Base-by-base conservation (phyloP, 2,329 filamentous ascomycete species). In the Fusarium transvaalense region DNA sequence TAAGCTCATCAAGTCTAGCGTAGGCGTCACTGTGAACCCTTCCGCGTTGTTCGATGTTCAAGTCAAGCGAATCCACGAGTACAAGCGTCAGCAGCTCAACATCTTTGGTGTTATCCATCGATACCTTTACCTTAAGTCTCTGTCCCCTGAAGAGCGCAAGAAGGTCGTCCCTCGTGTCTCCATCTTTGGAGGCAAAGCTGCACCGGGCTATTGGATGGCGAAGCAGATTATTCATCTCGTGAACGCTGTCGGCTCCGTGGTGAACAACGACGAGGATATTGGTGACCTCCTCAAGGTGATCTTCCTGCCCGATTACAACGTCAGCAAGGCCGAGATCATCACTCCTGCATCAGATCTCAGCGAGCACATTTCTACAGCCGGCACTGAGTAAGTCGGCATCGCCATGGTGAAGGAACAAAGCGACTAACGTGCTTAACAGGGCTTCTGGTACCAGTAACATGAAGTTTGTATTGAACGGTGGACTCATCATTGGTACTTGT, bases 161-260 rank as follows among this genome's bases (percentile, higher is more conserved):
- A 96, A 96, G 82, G 86, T 92, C 64, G 88, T 91, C 43, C 93
- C 94, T 17, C 91, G 95, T 52, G 96, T 98, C 12, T 96, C 92
- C 59, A 97, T 99, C 79, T 98, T 99, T 78, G 96, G 96, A 77
- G 96, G 96, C 74, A 99, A 99, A 83, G 96, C 96, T 27, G 96
- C 96, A 3, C 96, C 96, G 0, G 96, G 96, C 17, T 99, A 99
- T 85, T 99, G 96, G 96, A 99, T 98, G 96, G 96, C 96, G 37
- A 99, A 99, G 88, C 97, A 96, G 39, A 94, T 97, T 71, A 99
- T 99, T 74, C 95, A 98, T 78, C 87, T 99, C 59, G 90, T 99
- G 84, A 98, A 97, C 83, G 91, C 90, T 65, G 96, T 98, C 27
- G 94, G 93, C 6, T 83, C 89, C 17, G 92, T 98, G 4, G 91